Conservation (phyloP, 2,329 filamentous ascomycete genomes). For the Didymella keratinophila region DNA sequence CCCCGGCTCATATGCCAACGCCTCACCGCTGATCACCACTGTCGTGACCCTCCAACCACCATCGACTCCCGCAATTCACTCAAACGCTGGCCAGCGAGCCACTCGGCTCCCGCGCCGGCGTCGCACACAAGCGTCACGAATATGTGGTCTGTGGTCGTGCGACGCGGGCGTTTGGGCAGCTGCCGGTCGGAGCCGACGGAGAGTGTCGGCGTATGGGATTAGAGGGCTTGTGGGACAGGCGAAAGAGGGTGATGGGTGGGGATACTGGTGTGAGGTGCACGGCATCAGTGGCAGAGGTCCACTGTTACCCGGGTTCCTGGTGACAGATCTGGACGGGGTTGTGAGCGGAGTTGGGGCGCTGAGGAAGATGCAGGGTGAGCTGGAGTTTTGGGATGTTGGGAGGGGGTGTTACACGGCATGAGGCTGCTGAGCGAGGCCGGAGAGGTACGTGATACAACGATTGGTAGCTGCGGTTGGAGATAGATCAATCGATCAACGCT, state of each 20-base stretch:
- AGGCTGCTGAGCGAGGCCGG: background rate
- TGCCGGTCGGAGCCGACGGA: background rate
- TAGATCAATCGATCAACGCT: background rate
- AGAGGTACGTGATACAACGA: background rate
- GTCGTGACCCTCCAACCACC: conserved; percentile 8
- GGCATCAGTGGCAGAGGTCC: conserved; percentile 13
- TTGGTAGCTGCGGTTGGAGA: background rate
- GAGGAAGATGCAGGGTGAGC: background rate
- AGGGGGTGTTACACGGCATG: background rate
- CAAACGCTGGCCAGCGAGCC: conserved; percentile 2
- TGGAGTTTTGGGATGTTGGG: background rate
- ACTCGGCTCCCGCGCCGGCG: conserved; percentile 18
- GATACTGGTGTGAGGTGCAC: conserved; percentile 9
- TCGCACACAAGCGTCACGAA: conserved; percentile 22
- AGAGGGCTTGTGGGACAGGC: background rate
- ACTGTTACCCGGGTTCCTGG: conserved; percentile 10
- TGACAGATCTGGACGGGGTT: conserved; percentile 22
- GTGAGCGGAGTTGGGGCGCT: background rate
- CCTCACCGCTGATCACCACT: conserved; percentile 20
- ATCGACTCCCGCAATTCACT: background rate
- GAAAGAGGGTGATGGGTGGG: background rate
- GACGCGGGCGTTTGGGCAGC: conserved; percentile 4
- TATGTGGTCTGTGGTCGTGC: conserved; percentile 31
- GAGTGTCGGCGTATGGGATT: background rate
- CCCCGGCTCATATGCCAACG: conserved; percentile 18